Evolutionary conservation across 208 protist species (phyloP), one percentile per base, ranked within the genome.

Genomic region (Leishmania arabica): DNA sequence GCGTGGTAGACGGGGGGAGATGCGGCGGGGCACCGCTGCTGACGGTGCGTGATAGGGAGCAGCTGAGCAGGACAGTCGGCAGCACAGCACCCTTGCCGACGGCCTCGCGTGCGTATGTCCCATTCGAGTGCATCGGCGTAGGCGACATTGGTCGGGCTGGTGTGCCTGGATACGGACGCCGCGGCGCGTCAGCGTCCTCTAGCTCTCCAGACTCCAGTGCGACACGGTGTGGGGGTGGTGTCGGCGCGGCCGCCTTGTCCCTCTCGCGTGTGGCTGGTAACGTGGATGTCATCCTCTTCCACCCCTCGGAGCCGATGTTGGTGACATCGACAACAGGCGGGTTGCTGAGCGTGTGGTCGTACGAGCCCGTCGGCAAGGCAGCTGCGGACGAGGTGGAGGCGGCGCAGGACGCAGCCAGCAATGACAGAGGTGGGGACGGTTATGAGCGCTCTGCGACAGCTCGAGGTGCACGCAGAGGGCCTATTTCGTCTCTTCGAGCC

Each of bases 311-410:
- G 78, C 87, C 81, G 34, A 79, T 92, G 51, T 77, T 92, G 58
- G 77, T 93, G 45, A 90, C 88, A 69, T 86, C 81, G 58, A 93
- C 93, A 53, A 87, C 86, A 47, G 87, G 88, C 15, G 91, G 90
- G 9, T 73, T 91, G 64, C 77, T 94, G 77, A 89, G 90, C 45
- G 88, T 92, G 69, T 96, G 93, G 93, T 86, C 79, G 17, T 91
- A 91, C 79, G 80, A 84, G 13, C 71, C 68, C 19, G 42, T 62
- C 21, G 77, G 70, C 47, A 66, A 70, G 9, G 62, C 13, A 31
- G 21, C 37, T 34, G 37, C 45, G 60, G 54, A 60, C 37, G 68
- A 81, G 24, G 66, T 47, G 68, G 34, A 64, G 24, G 60, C 7
- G 45, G 68, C 69, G 24, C 66, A 54, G 45, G 76, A 72, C 31